Percentiles rank a stretch among this genome's conserved stretches.
phyloP scores from a whole-genome alignment of 139 green algal species.

The Chara braunii region DNA sequence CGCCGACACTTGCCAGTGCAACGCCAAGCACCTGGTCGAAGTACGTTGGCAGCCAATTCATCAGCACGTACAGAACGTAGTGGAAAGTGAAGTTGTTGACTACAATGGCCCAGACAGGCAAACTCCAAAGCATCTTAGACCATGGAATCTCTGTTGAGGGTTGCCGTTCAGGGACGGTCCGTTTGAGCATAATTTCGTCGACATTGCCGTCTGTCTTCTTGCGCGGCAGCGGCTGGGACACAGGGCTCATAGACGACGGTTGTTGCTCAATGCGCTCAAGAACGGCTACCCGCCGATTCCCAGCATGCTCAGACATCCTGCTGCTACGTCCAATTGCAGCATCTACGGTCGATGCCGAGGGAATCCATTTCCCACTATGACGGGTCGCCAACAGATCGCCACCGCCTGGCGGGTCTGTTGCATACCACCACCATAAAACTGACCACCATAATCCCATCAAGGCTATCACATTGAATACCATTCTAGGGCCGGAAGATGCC shows the following conservation, averaged over 20 bases:
- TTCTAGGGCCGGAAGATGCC: conserved; percentile 44
- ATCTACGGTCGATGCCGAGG: too few species aligned
- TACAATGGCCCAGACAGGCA: conserved; percentile 87
- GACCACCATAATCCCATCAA: conserved; percentile 69
- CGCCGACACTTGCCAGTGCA: conserved; percentile 63
- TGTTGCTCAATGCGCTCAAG: too few species aligned
- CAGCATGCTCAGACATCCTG: too few species aligned
- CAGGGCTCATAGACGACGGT: too few species aligned
- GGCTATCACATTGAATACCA: conserved; percentile 63
- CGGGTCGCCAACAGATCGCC: background rate
- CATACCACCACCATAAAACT: conserved; percentile 38
- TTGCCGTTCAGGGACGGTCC: too few species aligned
- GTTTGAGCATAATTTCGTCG: too few species aligned
- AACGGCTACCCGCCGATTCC: too few species aligned
- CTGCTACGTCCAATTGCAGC: too few species aligned
- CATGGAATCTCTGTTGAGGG: conserved; percentile 52
- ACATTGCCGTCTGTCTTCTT: too few species aligned
- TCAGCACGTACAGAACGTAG: conserved; percentile 95
- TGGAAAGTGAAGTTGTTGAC: conserved; percentile 98
- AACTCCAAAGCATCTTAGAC: conserved; percentile 55
- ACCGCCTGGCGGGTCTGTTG: conserved; percentile 26
- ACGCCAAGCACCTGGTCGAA: conserved; percentile 79
- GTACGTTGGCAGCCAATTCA: conserved; percentile 99
- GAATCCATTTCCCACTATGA: too few species aligned
- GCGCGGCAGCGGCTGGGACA: too few species aligned